Percentiles rank a stretch among this genome's conserved stretches.
Conservation (phyloP, 306 rosid species). For the Citrullus colocynthis region DNA sequence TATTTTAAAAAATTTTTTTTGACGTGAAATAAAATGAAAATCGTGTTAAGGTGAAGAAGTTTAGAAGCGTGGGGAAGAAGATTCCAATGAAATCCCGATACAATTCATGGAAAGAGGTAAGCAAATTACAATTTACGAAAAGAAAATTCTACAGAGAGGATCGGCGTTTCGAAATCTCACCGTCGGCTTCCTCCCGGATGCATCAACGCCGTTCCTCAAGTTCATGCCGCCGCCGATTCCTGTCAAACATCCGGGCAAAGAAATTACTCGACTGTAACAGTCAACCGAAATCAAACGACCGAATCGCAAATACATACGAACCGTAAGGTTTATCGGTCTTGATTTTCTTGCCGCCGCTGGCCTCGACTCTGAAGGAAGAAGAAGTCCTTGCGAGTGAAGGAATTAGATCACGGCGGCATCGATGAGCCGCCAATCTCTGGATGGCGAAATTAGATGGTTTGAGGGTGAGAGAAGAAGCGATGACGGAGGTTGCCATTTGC, state of each 20-base stretch:
- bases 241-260: neutral
- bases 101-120: no score
- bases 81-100: no score
- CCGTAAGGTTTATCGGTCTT: slow-evolving; percentile 74
- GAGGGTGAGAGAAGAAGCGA: slow-evolving; percentile 59
- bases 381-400: slow-evolving; percentile 58
- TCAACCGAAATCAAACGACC: no score
- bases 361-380: slow-evolving; percentile 50
- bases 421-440: slow-evolving; percentile 34
- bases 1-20: no score
- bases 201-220: slow-evolving; percentile 58
- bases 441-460: slow-evolving; percentile 50
- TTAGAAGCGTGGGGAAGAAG: no score
- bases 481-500: slow-evolving; percentile 66
- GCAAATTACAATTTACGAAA: no score
- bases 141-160: neutral
- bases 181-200: slow-evolving; percentile 73
- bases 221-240: slow-evolving; percentile 71
- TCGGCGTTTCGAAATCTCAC: slow-evolving; percentile 10
- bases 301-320: neutral
- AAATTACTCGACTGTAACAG: no score
- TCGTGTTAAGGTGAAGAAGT: no score
- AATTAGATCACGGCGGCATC: slow-evolving; percentile 21
- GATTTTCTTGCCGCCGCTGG: slow-evolving; percentile 71
- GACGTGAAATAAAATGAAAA: no score